A percentile compares a stretch with the other conserved stretches of the same genome.
Conservation (phyloP, 1,139 yeast species). For the Blastobotrys apis region DNA sequence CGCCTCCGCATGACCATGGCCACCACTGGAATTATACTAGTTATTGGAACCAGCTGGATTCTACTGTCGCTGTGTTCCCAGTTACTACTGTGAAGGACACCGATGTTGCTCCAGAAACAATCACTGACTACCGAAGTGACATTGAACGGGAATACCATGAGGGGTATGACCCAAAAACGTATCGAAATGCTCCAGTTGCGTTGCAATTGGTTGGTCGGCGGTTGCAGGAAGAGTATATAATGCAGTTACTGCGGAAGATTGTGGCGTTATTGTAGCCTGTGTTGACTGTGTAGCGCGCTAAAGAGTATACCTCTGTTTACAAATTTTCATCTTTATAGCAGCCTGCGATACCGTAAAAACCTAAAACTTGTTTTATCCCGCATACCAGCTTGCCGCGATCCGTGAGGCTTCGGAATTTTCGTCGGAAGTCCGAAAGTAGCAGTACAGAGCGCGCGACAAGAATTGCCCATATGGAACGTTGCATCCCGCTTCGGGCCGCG, state of each 20-base stretch:
- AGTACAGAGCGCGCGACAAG: no score
- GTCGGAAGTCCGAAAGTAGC: no score
- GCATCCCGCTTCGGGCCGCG: no score
- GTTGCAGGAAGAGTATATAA: neutral
- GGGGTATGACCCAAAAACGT: neutral
- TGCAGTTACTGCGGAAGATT: neutral
- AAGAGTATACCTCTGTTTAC: no score
- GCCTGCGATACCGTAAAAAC: no score
- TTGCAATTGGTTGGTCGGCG: conserved; percentile 4
- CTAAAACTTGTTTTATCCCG: no score
- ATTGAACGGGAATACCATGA: conserved; percentile 4
- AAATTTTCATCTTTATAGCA: no score
- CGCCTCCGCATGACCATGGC: conserved; percentile 26
- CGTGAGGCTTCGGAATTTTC: no score
- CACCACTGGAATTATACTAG: conserved; percentile 38
- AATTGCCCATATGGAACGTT: no score
- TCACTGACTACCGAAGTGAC: conserved; percentile 2
- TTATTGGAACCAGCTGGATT: conserved; percentile 46
- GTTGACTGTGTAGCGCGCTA: no score
- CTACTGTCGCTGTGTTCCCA: conserved; percentile 45
- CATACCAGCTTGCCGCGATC: no score
- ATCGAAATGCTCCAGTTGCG: conserved; percentile 1
- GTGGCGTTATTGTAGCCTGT: neutral
- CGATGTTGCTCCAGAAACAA: conserved; percentile 25
- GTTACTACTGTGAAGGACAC: conserved; percentile 41